A percentile compares a stretch with the other conserved stretches of the same genome.
Evolutionary conservation across 208 protist genomes (phyloP).

Genomic region (Histomonas meleagridis): DNA sequence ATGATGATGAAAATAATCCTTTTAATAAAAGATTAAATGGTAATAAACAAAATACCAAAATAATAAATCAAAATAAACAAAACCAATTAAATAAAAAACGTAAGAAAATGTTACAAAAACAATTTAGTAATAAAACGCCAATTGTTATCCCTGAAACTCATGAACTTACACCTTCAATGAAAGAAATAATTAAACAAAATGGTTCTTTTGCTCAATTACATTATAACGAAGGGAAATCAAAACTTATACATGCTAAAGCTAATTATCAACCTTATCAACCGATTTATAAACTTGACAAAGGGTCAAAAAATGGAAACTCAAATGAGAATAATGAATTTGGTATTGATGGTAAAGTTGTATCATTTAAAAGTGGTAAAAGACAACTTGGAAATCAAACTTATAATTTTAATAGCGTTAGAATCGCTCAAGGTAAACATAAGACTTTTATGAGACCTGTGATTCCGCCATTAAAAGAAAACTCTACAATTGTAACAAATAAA

Average conservation of each 20-base stretch:
- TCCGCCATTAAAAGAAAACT: too few relatives aligned
- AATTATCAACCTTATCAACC: background rate
- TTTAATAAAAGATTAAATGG: background rate
- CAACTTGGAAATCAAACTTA: too few relatives aligned
- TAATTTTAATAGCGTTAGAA: too few relatives aligned
- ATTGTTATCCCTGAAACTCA: background rate
- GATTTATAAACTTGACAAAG: background rate
- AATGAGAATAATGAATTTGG: background rate
- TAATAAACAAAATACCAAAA: background rate
- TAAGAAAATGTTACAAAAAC: background rate
- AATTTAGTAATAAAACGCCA: background rate
- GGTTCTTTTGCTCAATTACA: background rate
- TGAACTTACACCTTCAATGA: background rate
- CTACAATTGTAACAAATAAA: too few relatives aligned
- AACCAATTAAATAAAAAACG: background rate
- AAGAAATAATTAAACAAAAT: background rate
- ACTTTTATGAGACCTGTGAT: too few relatives aligned
- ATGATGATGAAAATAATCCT: background rate
- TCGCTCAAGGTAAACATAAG: too few relatives aligned
- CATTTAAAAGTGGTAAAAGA: background rate
- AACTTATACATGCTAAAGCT: background rate
- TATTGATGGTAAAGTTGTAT: background rate
- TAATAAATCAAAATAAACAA: background rate
- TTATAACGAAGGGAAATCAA: background rate
- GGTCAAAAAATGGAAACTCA: background rate